Evolutionary conservation across 2,329 filamentous ascomycete genomes (phyloP).

Genomic region (Ascosphaera apis): DNA sequence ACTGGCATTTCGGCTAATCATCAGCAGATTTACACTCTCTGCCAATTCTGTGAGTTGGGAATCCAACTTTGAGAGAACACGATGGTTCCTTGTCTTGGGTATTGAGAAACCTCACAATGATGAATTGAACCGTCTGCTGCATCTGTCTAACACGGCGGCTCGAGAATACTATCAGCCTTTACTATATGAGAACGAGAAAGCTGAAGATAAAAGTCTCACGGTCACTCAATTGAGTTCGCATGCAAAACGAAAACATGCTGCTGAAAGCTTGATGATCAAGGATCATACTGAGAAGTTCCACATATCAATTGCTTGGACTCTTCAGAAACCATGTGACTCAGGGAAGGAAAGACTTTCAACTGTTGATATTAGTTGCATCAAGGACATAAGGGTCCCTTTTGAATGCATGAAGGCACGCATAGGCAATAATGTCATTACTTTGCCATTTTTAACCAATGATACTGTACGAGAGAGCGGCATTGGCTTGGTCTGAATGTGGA

Average conservation of each 20-base stretch:
- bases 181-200: constrained; percentile 33
- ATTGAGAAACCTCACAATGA: constrained; percentile 28
- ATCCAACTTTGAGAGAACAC: constrained; percentile 39
- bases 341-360: constrained; percentile 12
- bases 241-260: neutral
- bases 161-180: constrained; percentile 39
- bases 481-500: no score
- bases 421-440: constrained; percentile 37
- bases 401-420: constrained; percentile 49
- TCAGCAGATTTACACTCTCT: no score
- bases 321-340: constrained; percentile 29
- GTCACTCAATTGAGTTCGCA: constrained; percentile 1
- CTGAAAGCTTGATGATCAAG: neutral
- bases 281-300: constrained; percentile 46
- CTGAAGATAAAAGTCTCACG: constrained; percentile 4
- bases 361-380: constrained; percentile 12
- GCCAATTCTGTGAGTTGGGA: constrained; percentile 43
- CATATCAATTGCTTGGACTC: constrained; percentile 70
- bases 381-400: constrained; percentile 29
- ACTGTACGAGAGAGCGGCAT: no score
- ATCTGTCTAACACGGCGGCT: constrained; percentile 41
- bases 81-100: constrained; percentile 66
- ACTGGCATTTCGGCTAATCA: no score
- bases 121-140: constrained; percentile 39
- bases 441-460: constrained; percentile 8